These are phyloP conservation scores for Talaromyces verruculosus DNA, from an alignment of 2,329 filamentous ascomycete genomes.

Conservation along the genomic window DNA sequence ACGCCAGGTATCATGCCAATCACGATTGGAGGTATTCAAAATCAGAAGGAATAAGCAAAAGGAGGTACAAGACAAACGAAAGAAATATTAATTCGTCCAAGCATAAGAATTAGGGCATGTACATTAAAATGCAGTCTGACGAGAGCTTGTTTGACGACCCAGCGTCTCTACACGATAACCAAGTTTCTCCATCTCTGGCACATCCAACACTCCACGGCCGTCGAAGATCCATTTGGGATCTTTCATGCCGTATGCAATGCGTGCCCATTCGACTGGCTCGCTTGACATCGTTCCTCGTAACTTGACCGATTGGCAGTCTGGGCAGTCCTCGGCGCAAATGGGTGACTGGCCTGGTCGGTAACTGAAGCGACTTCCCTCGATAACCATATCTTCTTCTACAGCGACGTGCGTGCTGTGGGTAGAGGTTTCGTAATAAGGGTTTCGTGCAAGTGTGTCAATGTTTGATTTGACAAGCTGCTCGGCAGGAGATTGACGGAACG, in stretches of 20 bases:
- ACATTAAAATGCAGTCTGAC: conserved; percentile 16
- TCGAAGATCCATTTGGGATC: conserved; percentile 54
- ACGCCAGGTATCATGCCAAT: conserved; percentile 22
- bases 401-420: neutral
- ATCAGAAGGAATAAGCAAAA: neutral
- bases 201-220: conserved; percentile 42
- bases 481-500: conserved; percentile 44
- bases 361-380: conserved; percentile 21
- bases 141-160: conserved; percentile 21
- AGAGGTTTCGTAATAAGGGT: neutral
- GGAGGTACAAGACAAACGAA: neutral
- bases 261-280: conserved; percentile 47
- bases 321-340: conserved; percentile 30
- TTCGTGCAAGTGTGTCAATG: neutral
- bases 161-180: conserved; percentile 37
- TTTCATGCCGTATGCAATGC: conserved; percentile 47
- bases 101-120: conserved; percentile 15
- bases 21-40: neutral
- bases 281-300: conserved; percentile 23
- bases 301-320: conserved; percentile 28
- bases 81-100: conserved; percentile 14
- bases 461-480: conserved; percentile 10
- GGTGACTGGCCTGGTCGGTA: conserved; percentile 28
- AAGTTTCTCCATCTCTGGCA: conserved; percentile 35
- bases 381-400: conserved; percentile 13